Conservation (phyloP, 2,329 filamentous ascomycete species). For the Cordyceps cateniannulata region DNA sequence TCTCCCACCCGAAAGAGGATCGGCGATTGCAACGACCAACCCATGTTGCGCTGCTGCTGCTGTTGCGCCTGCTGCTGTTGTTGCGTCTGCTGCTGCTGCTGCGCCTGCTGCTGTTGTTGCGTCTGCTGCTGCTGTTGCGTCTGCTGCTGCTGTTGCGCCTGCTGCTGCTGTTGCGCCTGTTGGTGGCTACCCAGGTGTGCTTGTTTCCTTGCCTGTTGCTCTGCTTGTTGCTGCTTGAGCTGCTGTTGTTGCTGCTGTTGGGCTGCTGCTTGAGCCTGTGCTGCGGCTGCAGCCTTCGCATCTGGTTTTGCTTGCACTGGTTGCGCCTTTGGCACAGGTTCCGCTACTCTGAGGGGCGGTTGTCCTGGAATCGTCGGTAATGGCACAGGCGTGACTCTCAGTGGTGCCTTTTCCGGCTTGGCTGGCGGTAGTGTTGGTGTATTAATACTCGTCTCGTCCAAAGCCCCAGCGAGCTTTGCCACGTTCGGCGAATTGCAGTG, state of each 20-base stretch:
- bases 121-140: slow-evolving; percentile 5
- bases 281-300: slow-evolving; percentile 5
- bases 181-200: slow-evolving; percentile 10
- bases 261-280: not conserved
- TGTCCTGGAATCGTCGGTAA: slow-evolving; percentile 29
- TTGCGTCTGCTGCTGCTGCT: slow-evolving; percentile 6
- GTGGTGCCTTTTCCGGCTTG: slow-evolving; percentile 17
- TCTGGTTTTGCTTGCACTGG: slow-evolving; percentile 15
- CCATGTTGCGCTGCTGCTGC: slow-evolving; percentile 9
- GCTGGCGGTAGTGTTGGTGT: slow-evolving; percentile 15
- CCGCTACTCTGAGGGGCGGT: not conserved
- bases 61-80: slow-evolving; percentile 9
- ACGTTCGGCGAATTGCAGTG: slow-evolving; percentile 35
- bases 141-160: slow-evolving; percentile 6
- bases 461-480: slow-evolving; percentile 18
- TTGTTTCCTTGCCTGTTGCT: slow-evolving; percentile 18
- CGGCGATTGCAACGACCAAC: slow-evolving; percentile 28
- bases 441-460: slow-evolving; percentile 23
- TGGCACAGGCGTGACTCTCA: slow-evolving; percentile 32
- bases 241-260: slow-evolving; percentile 13
- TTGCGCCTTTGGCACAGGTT: slow-evolving; percentile 24
- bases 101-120: slow-evolving; percentile 6
- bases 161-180: slow-evolving; percentile 5
- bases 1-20: slow-evolving; percentile 42
- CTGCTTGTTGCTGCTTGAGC: slow-evolving; percentile 13